Evolutionary conservation across 257 asterid genomes (phyloP).

Genomic region (Capsicum pubescens): DNA sequence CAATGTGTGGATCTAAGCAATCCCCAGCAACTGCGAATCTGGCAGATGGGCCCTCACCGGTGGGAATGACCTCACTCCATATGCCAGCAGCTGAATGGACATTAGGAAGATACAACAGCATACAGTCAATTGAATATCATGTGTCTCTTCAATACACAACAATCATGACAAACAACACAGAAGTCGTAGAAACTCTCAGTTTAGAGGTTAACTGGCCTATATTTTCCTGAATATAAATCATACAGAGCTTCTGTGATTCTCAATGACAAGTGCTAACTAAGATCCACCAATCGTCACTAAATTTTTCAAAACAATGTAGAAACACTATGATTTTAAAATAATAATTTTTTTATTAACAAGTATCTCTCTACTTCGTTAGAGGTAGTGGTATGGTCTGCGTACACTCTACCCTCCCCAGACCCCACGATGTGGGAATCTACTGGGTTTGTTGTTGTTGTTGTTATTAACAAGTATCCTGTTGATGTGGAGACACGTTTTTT

Average conservation of each 20-base stretch:
- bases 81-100: slow-evolving; percentile 67
- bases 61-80: slow-evolving; percentile 71
- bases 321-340: slow-evolving; percentile 3
- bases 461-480: slow-evolving; percentile 1
- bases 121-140: not conserved
- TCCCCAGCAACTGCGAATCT: slow-evolving; percentile 99
- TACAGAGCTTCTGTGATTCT: not conserved
- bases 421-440: too few relatives aligned
- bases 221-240: slow-evolving; percentile 10
- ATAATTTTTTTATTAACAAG: not conserved
- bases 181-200: not conserved
- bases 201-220: not conserved
- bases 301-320: not conserved
- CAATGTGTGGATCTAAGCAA: slow-evolving; percentile 80
- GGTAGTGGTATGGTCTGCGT: too few relatives aligned
- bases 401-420: too few relatives aligned
- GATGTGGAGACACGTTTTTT: not conserved
- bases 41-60: slow-evolving; percentile 85
- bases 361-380: too few relatives aligned
- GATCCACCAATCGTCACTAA: slow-evolving; percentile 13
- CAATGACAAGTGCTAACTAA: not conserved
- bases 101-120: slow-evolving; percentile 26
- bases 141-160: not conserved
- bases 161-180: slow-evolving; percentile 10
- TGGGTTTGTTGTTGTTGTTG: too few relatives aligned